These are phyloP conservation scores for Bidens hawaiensis DNA, from an alignment of 140 eudicot species.

Conservation along the genomic window DNA sequence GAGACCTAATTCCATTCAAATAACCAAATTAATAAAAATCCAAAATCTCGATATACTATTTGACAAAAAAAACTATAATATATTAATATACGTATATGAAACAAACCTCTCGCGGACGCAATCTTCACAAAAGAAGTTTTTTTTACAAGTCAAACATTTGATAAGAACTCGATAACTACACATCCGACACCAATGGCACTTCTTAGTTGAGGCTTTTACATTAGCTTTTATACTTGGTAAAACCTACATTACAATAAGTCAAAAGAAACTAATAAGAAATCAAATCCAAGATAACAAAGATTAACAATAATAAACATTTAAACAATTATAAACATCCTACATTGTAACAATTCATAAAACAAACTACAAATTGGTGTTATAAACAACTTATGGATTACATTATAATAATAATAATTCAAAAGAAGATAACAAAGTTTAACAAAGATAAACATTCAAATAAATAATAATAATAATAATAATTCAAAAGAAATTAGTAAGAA, in stretches of 20 bases:
- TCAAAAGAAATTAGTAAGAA: no score
- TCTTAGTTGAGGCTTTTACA: constrained; percentile 47
- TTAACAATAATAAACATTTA: no score
- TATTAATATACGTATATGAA: constrained; percentile 3
- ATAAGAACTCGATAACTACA: constrained; percentile 48
- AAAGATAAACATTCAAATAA: no score
- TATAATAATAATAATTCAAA: no score
- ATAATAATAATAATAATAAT: no score
- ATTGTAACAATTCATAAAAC: no score
- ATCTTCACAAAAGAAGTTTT: constrained; percentile 65
- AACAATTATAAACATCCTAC: no score
- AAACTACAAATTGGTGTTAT: no score
- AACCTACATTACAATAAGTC: constrained; percentile 23
- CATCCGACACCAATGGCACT: constrained; percentile 92
- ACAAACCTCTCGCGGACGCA: constrained; percentile 73
- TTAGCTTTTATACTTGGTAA: constrained; percentile 47
- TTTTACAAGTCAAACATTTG: constrained; percentile 77
- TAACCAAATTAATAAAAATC: background rate
- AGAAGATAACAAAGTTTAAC: no score
- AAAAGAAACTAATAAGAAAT: background rate
- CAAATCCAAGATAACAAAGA: background rate
- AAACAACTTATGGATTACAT: no score
- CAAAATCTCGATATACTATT: background rate
- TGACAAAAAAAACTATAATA: background rate
- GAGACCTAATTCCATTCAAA: constrained; percentile 43